Evolutionary conservation across 1,284 basidiomycete genomes (phyloP), one percentile per base, ranked within the genome.

Genomic region (Athelia psychrophila): DNA sequence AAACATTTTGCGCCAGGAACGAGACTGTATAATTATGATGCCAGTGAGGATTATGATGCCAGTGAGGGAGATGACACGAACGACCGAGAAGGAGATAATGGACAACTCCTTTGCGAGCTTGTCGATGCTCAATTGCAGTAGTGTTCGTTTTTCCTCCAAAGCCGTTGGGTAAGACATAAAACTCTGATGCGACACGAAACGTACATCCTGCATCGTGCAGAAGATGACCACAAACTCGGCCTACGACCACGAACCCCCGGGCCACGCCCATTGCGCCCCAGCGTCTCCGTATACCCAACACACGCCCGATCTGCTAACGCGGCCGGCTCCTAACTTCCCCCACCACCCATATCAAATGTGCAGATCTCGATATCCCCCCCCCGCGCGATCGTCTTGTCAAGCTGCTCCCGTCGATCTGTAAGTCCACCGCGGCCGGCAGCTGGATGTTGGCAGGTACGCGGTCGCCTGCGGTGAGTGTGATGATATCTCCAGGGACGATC

Each of bases 1-100:
- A 64, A 98, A 98, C 96, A 98, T 98, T 49, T 98, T 95, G 10
- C 98, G 73, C 94, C 94, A 97, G 13, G 88, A 81, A n/a, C 95
- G 78, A 25, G 81, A 76, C 66, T 98, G 95, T 56, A 87, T 74
- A 3, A 96, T n/a, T n/a, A n/a, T n/a, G n/a, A n/a, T n/a, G n/a
- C n/a, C n/a, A n/a, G n/a, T n/a, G n/a, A n/a, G n/a, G n/a, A n/a
- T n/a, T n/a, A n/a, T n/a, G n/a, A n/a, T 82, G 3, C 96, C 96
- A 58, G 98, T 87, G 50, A 99, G 70, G 66, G 92, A 93, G 53
- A 98, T 98, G 35, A 97, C 69, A 15, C 93, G 95, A 60, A 99
- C 98, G 48, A 98, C 81, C 19, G 82, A 90, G 59, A 99, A 98
- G 2, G 93, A 96, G 53, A 95, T 72, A 30, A 95, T 76, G 6